phyloP scores from a whole-genome alignment of 2,329 filamentous ascomycete genomes.

The Bipolaris sorokiniana region DNA sequence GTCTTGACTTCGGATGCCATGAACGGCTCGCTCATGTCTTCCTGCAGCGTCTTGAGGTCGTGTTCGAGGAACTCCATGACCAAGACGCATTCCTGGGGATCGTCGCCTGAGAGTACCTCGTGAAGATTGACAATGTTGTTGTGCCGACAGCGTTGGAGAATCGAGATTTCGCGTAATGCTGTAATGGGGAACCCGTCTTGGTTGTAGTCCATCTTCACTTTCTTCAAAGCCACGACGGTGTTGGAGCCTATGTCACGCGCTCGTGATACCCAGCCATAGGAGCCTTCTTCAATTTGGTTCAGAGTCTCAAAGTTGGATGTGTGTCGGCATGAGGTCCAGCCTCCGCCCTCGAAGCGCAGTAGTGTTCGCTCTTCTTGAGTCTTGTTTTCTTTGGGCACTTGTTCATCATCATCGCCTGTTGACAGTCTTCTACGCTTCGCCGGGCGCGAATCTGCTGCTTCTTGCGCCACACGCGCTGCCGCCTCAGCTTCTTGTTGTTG shows the following conservation, averaged over 20 bases:
- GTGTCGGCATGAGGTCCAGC: slow-evolving; percentile 75
- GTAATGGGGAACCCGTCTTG: slow-evolving; percentile 90
- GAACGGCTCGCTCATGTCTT: slow-evolving; percentile 94
- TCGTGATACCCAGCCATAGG: slow-evolving; percentile 92
- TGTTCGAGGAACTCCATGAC: slow-evolving; percentile 98
- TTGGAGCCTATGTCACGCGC: slow-evolving; percentile 76
- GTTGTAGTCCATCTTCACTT: slow-evolving; percentile 79
- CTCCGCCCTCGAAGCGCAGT: slow-evolving; percentile 71
- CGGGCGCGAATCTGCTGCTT: slow-evolving; percentile 49
- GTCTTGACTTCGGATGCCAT: slow-evolving; percentile 92
- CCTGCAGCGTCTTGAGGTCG: slow-evolving; percentile 89
- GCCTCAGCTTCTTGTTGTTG: slow-evolving; percentile 72
- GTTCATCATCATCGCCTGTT: slow-evolving; percentile 44
- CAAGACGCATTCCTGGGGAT: slow-evolving; percentile 75
- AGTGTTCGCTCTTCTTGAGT: slow-evolving; percentile 59
- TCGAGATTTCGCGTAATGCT: slow-evolving; percentile 91
- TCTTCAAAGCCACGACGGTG: slow-evolving; percentile 87
- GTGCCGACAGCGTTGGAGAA: slow-evolving; percentile 79
- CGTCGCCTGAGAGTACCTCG: slow-evolving; percentile 82
- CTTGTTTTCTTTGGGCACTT: slow-evolving; percentile 28
- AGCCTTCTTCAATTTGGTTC: slow-evolving; percentile 97
- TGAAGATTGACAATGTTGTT: slow-evolving; percentile 80
- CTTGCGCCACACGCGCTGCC: slow-evolving; percentile 37
- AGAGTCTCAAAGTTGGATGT: slow-evolving; percentile 89
- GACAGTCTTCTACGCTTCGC: slow-evolving; percentile 68